phyloP scores from a whole-genome alignment of 176 grass and related monocot species.

The Musa troglodytarum region DNA sequence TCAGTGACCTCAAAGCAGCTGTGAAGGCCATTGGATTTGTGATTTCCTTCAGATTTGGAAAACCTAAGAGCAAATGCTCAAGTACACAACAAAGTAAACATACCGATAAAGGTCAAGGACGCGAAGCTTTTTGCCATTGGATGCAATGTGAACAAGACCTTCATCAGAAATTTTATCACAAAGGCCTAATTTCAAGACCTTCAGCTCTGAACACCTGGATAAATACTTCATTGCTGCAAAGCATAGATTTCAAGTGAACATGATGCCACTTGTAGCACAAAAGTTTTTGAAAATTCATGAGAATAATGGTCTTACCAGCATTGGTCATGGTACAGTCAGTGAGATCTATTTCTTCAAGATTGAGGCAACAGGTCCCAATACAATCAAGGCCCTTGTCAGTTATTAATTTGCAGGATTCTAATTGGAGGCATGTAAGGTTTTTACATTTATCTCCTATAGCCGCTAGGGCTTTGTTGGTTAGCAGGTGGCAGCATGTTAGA shows the following conservation, averaged over 20 bases:
- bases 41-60: background rate
- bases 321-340: conserved; percentile 81
- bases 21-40: conserved; percentile 7
- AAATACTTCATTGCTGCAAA: conserved; percentile 64
- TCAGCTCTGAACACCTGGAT: conserved; percentile 71
- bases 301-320: conserved; percentile 29
- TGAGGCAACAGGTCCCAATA: conserved; percentile 48
- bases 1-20: conserved; percentile 69
- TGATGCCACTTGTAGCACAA: background rate
- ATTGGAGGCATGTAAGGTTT: conserved; percentile 47
- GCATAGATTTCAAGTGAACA: background rate
- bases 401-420: conserved; percentile 80
- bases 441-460: conserved; percentile 78
- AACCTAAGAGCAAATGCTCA: background rate
- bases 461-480: conserved; percentile 57
- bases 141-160: conserved; percentile 70
- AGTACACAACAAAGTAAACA: conserved; percentile 14
- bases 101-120: conserved; percentile 95
- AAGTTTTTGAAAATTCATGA: background rate
- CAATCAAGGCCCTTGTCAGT: conserved; percentile 66
- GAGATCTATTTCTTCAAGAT: conserved; percentile 87
- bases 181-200: conserved; percentile 73
- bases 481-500: conserved; percentile 63
- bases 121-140: conserved; percentile 49
- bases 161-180: conserved; percentile 55